Conservation (phyloP, 805 yeast species). For the Candida chilensis region DNA sequence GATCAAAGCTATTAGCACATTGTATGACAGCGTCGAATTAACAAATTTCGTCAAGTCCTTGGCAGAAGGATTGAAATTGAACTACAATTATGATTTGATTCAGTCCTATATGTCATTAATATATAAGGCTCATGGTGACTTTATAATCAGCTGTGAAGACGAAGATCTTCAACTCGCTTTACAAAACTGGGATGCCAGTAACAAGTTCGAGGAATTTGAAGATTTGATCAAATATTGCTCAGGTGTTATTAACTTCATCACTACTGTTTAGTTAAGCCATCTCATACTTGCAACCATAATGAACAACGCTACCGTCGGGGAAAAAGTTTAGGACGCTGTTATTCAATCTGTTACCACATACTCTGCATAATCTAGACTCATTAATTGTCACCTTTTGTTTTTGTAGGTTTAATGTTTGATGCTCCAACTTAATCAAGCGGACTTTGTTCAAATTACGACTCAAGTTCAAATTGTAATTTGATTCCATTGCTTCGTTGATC, state of each 20-base stretch:
- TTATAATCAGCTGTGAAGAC: conserved; percentile 26
- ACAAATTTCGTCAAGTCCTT: conserved; percentile 60
- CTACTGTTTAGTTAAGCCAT: conserved; percentile 19
- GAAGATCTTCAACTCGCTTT: conserved; percentile 35
- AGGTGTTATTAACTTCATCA: conserved; percentile 61
- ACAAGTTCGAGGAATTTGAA: conserved; percentile 42
- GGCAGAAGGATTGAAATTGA: conserved; percentile 43
- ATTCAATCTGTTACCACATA: conserved; percentile 51
- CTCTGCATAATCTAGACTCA: conserved; percentile 40
- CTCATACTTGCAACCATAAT: conserved; percentile 40
- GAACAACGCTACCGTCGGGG: conserved; percentile 36
- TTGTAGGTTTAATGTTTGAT: neutral
- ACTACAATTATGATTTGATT: conserved; percentile 63
- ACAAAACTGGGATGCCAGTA: conserved; percentile 36
- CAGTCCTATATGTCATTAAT: conserved; percentile 77
- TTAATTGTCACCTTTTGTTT: conserved; percentile 6
- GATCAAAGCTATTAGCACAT: conserved; percentile 64
- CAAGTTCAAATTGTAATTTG: conserved; percentile 14
- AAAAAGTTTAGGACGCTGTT: conserved; percentile 42
- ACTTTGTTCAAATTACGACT: conserved; percentile 23
- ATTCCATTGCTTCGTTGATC: no score
- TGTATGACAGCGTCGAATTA: conserved; percentile 63
- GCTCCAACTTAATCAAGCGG: conserved; percentile 18
- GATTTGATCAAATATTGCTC: conserved; percentile 69
- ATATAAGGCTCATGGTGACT: conserved; percentile 76